Conservation (phyloP, 2,329 filamentous ascomycete species). For the Cryphonectria carpinicola region DNA sequence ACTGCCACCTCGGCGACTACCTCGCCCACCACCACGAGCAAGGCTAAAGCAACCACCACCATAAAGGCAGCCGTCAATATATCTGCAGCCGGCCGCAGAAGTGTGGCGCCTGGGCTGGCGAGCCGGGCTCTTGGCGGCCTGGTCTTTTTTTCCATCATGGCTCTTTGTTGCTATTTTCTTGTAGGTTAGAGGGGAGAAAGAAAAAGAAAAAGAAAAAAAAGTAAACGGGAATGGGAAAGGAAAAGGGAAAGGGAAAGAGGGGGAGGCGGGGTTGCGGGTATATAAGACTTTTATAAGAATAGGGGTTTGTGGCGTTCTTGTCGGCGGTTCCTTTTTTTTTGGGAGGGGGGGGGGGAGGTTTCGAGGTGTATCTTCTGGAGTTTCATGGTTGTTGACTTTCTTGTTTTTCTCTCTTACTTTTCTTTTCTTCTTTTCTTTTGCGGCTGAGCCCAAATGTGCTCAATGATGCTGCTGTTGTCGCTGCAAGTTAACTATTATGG, state of each 20-base stretch:
- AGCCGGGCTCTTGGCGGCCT: constrained; percentile 9
- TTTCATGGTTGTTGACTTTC: background rate
- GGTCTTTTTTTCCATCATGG: constrained; percentile 16
- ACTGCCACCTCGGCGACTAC: background rate
- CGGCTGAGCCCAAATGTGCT: background rate
- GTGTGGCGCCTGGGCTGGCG: constrained; percentile 1
- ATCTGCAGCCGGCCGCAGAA: constrained; percentile 7
- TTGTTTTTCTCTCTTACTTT: background rate
- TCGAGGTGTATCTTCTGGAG: background rate
- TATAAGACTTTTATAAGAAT: background rate
- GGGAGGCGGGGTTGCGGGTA: background rate
- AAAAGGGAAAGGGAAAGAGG: background rate
- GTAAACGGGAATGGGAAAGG: too few species aligned
- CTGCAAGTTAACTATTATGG: background rate
- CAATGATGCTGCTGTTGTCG: background rate
- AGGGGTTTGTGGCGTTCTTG: background rate
- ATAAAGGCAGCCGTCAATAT: background rate
- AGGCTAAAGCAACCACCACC: background rate
- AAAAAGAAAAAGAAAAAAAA: background rate
- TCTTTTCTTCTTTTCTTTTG: background rate
- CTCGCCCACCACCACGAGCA: background rate
- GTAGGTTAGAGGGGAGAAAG: background rate
- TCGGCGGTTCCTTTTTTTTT: background rate
- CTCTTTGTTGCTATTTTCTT: constrained; percentile 7
- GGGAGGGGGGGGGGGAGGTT: too few species aligned